Evolutionary conservation across 202 grass and related monocot species (phyloP), one percentile per base, ranked within the genome.

Genomic region (Schoenoplectus triqueter): DNA sequence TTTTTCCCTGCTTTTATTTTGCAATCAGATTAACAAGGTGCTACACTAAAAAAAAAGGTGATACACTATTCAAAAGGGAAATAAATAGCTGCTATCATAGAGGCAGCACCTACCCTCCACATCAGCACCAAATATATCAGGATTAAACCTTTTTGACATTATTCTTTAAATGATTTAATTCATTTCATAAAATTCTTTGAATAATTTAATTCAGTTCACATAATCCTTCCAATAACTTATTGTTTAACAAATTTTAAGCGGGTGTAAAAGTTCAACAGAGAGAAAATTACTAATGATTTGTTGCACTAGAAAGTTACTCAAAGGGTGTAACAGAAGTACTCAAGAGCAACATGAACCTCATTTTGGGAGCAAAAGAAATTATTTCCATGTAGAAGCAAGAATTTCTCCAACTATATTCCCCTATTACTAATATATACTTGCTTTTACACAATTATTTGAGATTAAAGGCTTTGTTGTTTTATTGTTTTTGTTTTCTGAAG

Each of bases 1-100:
- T 31, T 56, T 39, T 47, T 4, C 42, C 14, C 42, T 17, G 1
- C 4, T 69, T 44, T 70, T 46, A 66, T 66, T 47, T 20, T 2
- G 9, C 70, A 73, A 71, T 51, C 17, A 73, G 17, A 20, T 72
- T 72, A 72, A 72, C n/a, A 72, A 72, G 69, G 40, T 72, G 69
- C 39, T 7, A 49, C 47, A 49, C 31, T 31, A 31, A 31, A 31
- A 31, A 31, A 31, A 31, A 31, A 1, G 31, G 31, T 31, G 31
- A 31, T 31, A 31, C 31, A 31, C 3, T 5, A 22, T 22, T 65
- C 20, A 22, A 65, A 65, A 21, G 20, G 20, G 7, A 8, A 31
- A 49, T 4, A 49, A 21, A 65, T 41, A 41, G 8, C 21, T 41
- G 21, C 21, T 41, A 41, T 17, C 61, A 2, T 21, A 64, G 18